Percentiles rank a stretch among this genome's conserved stretches.
These are phyloP conservation scores for Agapanthus africanus DNA, from an alignment of 106 monocot species.

Conservation along the genomic window DNA sequence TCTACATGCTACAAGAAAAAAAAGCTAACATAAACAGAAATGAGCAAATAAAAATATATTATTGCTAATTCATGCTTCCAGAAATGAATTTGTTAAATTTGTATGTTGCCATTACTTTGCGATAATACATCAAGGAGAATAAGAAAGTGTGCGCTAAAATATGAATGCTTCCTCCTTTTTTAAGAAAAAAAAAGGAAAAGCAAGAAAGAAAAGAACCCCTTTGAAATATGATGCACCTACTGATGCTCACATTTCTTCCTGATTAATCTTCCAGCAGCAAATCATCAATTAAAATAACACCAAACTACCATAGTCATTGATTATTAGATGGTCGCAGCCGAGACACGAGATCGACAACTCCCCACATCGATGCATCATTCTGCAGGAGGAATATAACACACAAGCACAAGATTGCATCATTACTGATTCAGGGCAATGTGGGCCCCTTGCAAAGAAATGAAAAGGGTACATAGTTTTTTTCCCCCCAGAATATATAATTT, in stretches of 20 bases:
- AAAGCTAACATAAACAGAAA: not conserved
- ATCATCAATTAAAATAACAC: not conserved
- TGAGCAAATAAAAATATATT: not conserved
- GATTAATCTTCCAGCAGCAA: not conserved
- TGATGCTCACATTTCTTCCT: not conserved
- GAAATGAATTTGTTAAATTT: too few relatives aligned
- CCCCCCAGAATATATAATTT: too few relatives aligned
- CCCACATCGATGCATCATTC: slow-evolving; percentile 52
- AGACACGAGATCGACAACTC: slow-evolving; percentile 48
- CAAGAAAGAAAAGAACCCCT: not conserved
- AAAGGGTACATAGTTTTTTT: too few relatives aligned
- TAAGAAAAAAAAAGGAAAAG: not conserved
- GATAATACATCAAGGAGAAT: too few relatives aligned
- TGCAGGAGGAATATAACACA: slow-evolving; percentile 15
- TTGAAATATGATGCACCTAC: not conserved
- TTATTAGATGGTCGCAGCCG: slow-evolving; percentile 23
- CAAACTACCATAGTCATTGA: slow-evolving; percentile 2
- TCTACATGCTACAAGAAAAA: not conserved
- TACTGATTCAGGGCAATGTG: too few relatives aligned
- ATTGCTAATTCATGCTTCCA: not conserved
- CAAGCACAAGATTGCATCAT: not conserved
- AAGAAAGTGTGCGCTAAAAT: too few relatives aligned
- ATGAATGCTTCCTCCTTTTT: not conserved
- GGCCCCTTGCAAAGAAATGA: too few relatives aligned
- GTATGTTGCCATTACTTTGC: too few relatives aligned